phyloP scores from a whole-genome alignment of 306 rosid genomes.

The Sindora glabra region DNA sequence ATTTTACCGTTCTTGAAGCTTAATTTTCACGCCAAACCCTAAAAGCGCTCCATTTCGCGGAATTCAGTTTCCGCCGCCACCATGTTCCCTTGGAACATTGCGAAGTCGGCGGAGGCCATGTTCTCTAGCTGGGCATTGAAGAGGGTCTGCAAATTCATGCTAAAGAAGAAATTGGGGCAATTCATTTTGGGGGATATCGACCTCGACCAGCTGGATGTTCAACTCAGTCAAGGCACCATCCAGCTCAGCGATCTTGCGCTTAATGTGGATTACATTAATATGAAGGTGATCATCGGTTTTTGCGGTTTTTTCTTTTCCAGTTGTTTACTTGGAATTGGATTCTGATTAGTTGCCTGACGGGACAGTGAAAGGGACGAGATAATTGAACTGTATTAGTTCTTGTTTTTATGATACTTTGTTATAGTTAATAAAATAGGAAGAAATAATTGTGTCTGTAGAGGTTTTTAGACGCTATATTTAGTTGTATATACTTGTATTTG shows the following conservation, averaged over 20 bases:
- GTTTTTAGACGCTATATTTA: no score
- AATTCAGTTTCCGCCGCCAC: background rate
- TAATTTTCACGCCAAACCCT: slow-evolving; percentile 6
- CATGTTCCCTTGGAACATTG: slow-evolving; percentile 88
- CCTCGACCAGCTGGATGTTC: slow-evolving; percentile 87
- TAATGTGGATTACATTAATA: slow-evolving; percentile 69
- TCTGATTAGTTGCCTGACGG: background rate
- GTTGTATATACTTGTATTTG: no score
- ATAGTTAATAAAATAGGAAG: background rate
- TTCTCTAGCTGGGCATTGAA: slow-evolving; percentile 85
- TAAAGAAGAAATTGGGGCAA: slow-evolving; percentile 92
- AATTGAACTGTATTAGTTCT: background rate
- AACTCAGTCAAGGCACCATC: slow-evolving; percentile 72
- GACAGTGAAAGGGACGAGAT: background rate
- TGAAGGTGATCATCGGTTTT: slow-evolving; percentile 37
- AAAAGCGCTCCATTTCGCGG: background rate
- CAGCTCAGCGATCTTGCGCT: slow-evolving; percentile 90
- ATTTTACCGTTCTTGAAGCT: background rate
- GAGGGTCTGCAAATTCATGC: slow-evolving; percentile 74
- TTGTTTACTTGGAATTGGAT: background rate
- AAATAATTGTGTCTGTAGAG: background rate
- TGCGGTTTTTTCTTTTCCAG: background rate
- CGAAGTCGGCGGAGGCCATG: slow-evolving; percentile 90
- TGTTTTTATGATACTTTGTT: background rate
- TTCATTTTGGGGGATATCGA: slow-evolving; percentile 81